These are phyloP conservation scores for Lachancea mirantina DNA, from an alignment of 805 yeast species.

Conservation along the genomic window DNA sequence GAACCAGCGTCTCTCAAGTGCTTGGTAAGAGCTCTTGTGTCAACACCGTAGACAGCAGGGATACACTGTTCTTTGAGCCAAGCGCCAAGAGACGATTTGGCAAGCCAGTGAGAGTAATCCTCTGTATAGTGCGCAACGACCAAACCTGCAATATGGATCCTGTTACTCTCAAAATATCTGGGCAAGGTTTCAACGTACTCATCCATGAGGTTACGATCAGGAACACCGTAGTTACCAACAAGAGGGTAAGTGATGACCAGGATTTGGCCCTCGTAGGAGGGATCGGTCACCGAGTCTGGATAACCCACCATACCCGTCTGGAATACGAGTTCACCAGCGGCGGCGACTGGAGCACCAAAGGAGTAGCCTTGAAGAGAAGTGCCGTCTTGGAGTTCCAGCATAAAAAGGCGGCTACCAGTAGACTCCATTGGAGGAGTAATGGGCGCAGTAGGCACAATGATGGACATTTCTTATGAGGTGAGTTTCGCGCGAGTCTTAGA, in stretches of 20 bases:
- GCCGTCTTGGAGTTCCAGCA: constrained; percentile 86
- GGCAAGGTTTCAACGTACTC: constrained; percentile 73
- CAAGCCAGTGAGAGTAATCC: constrained; percentile 89
- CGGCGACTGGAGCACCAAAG: constrained; percentile 83
- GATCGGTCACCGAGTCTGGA: constrained; percentile 96
- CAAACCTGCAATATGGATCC: constrained; percentile 93
- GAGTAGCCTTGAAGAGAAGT: constrained; percentile 87
- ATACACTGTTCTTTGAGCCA: constrained; percentile 90
- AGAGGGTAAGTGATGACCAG: constrained; percentile 93
- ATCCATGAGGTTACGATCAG: constrained; percentile 72
- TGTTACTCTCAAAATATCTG: constrained; percentile 85
- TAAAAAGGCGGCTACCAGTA: constrained; percentile 73
- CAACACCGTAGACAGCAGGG: constrained; percentile 97
- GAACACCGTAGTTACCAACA: constrained; percentile 99
- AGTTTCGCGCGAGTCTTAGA: too few species aligned
- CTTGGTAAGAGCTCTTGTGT: constrained; percentile 91
- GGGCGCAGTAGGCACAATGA: constrained; percentile 58
- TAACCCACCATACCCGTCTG: constrained; percentile 99
- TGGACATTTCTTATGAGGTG: constrained; percentile 32
- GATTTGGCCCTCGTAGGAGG: constrained; percentile 96
- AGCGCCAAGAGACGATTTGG: constrained; percentile 81
- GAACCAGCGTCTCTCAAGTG: constrained; percentile 89
- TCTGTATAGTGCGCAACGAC: constrained; percentile 96
- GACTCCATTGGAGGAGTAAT: constrained; percentile 86
- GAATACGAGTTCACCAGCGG: constrained; percentile 97